Conservation (phyloP, 768 basidiomycete genomes). For the Phanerochaete sordida region DNA sequence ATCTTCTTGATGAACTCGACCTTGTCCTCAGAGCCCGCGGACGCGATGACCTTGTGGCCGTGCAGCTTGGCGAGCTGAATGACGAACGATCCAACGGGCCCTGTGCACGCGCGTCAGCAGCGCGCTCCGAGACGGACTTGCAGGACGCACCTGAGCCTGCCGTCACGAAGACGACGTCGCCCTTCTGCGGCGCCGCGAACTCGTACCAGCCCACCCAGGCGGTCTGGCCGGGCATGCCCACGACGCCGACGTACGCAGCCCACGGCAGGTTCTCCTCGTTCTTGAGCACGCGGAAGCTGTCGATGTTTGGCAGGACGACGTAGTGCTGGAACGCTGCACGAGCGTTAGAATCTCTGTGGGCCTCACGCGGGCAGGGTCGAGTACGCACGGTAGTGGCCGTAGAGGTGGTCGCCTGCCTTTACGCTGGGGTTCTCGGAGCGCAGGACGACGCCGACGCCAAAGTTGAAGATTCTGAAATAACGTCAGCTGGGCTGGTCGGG, state of each 20-base stretch:
- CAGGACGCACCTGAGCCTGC: conserved; percentile 35
- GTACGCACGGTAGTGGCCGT: conserved; percentile 17
- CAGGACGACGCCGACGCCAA: conserved; percentile 23
- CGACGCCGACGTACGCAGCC: conserved; percentile 45
- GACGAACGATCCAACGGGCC: conserved; percentile 60
- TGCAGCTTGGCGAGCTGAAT: conserved; percentile 40
- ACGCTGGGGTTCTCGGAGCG: conserved; percentile 21
- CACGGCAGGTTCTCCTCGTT: conserved; percentile 46
- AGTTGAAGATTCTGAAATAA: conserved; percentile 19
- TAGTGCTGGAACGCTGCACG: conserved; percentile 39
- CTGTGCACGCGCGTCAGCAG: conserved; percentile 6
- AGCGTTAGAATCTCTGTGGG: conserved; percentile 5
- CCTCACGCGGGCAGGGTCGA: conserved; percentile 37
- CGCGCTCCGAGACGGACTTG: background rate
- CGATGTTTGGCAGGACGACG: conserved; percentile 24
- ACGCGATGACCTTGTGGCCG: conserved; percentile 62
- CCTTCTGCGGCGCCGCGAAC: conserved; percentile 39
- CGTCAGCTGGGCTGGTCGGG: conserved; percentile 27
- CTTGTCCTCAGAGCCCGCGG: conserved; percentile 73
- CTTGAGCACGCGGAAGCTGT: conserved; percentile 26
- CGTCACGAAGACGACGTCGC: conserved; percentile 48
- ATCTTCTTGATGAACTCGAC: conserved; percentile 54
- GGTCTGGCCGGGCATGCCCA: conserved; percentile 41
- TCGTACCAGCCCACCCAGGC: conserved; percentile 40
- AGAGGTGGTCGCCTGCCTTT: conserved; percentile 23